Conservation (phyloP, 2,329 filamentous ascomycete genomes). For the Nothophoma quercina region DNA sequence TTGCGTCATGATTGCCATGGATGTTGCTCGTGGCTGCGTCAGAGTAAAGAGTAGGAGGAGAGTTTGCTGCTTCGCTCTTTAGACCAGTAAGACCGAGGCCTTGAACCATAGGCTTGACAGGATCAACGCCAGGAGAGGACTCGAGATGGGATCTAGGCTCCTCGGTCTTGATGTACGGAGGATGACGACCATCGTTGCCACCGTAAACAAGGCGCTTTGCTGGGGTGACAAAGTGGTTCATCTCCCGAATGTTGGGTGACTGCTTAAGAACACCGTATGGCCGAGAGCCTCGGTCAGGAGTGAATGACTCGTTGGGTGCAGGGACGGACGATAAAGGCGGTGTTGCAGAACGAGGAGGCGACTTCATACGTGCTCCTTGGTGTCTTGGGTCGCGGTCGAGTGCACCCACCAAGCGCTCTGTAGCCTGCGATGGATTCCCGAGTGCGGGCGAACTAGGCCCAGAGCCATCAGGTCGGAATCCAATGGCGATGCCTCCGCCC, state of each 20-base stretch:
- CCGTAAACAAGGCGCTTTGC: slow-evolving; percentile 46
- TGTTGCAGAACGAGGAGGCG: slow-evolving; percentile 55
- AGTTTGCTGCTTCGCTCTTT: slow-evolving; percentile 44
- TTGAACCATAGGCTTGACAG: slow-evolving; percentile 34
- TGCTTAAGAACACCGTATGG: slow-evolving; percentile 42
- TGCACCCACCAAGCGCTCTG: slow-evolving; percentile 55
- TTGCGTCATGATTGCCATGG: slow-evolving; percentile 35
- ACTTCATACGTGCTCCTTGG: slow-evolving; percentile 44
- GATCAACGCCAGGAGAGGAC: slow-evolving; percentile 43
- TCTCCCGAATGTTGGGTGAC: slow-evolving; percentile 39
- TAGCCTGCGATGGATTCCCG: slow-evolving; percentile 59
- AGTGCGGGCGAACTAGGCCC: slow-evolving; percentile 72
- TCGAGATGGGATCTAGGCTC: slow-evolving; percentile 33
- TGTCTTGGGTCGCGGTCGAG: slow-evolving; percentile 35
- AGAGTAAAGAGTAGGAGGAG: slow-evolving; percentile 48
- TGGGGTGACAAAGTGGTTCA: slow-evolving; percentile 43
- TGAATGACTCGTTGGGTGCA: slow-evolving; percentile 60
- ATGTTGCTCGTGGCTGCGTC: slow-evolving; percentile 43
- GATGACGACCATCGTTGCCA: slow-evolving; percentile 29
- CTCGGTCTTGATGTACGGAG: slow-evolving; percentile 35
- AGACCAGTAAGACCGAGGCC: slow-evolving; percentile 37
- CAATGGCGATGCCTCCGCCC: slow-evolving; percentile 38
- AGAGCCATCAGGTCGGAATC: slow-evolving; percentile 63
- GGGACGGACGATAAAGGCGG: slow-evolving; percentile 58
- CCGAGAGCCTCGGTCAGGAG: slow-evolving; percentile 61